Conservation (phyloP, 179 eudicot species). For the Sideroxylon spinosum region DNA sequence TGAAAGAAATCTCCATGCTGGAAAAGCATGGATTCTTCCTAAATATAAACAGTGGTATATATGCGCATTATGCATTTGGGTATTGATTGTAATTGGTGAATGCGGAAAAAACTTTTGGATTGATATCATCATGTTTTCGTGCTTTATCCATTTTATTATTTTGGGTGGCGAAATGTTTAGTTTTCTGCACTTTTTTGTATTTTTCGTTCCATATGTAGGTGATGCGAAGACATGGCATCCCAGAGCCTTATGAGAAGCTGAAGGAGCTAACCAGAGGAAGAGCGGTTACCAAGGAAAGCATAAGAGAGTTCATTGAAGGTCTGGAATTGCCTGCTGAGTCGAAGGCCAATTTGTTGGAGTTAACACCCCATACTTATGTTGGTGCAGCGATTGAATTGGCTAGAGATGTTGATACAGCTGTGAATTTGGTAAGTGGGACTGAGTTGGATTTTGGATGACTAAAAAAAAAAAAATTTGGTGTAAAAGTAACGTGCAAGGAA, state of each 20-base stretch:
- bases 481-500: too few relatives aligned
- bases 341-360: slow-evolving; percentile 57
- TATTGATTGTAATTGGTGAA: too few relatives aligned
- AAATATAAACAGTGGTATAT: too few relatives aligned
- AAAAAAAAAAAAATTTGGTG: too few relatives aligned
- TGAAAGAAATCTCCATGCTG: too few relatives aligned
- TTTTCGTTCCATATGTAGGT: slow-evolving; percentile 40
- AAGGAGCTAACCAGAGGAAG: slow-evolving; percentile 91
- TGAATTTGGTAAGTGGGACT: slow-evolving; percentile 15
- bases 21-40: too few relatives aligned
- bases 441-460: background rate
- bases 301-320: slow-evolving; percentile 63
- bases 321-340: slow-evolving; percentile 69
- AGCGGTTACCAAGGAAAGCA: slow-evolving; percentile 67
- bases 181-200: background rate
- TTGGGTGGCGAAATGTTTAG: background rate
- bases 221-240: slow-evolving; percentile 89
- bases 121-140: background rate
- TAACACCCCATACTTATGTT: slow-evolving; percentile 70
- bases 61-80: too few relatives aligned
- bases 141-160: background rate
- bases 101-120: background rate
- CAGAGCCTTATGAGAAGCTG: slow-evolving; percentile 92
- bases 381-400: slow-evolving; percentile 71
- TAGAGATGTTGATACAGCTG: background rate